Evolutionary conservation across 805 yeast species (phyloP).

Genomic region (Ogataea henricii): DNA sequence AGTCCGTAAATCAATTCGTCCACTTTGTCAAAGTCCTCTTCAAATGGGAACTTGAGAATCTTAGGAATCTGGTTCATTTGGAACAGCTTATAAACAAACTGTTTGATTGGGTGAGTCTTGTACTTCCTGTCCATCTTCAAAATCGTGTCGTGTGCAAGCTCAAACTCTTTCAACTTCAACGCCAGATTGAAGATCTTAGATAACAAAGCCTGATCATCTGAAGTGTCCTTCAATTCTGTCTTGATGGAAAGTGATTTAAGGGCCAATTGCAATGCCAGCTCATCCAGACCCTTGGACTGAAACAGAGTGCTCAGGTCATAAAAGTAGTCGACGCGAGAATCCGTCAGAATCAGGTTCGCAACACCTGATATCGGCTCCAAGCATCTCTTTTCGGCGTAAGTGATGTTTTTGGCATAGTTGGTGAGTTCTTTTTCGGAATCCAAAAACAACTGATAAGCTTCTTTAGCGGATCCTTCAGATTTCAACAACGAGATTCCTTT

Average conservation of each 20-base stretch:
- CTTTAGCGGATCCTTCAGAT: conserved; percentile 23
- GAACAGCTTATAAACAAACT: conserved; percentile 42
- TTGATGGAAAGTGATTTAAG: conserved; percentile 27
- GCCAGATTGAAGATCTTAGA: conserved; percentile 34
- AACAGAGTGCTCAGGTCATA: conserved; percentile 41
- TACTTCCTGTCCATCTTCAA: conserved; percentile 28
- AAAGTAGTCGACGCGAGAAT: conserved; percentile 39
- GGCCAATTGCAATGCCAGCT: conserved; percentile 39
- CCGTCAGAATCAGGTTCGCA: conserved; percentile 29
- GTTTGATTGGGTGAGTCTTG: conserved; percentile 29
- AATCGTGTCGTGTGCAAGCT: conserved; percentile 32
- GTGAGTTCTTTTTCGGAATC: conserved; percentile 33
- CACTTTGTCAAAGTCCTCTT: conserved; percentile 44
- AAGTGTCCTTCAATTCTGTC: conserved; percentile 18
- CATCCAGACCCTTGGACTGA: conserved; percentile 32
- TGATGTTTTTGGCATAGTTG: conserved; percentile 15
- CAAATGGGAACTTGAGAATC: conserved; percentile 45
- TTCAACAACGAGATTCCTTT: conserved; percentile 32
- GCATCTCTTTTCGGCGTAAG: conserved; percentile 24
- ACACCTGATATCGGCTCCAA: conserved; percentile 21
- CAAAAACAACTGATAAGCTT: conserved; percentile 35
- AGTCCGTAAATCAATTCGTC: conserved; percentile 42
- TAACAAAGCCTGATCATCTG: conserved; percentile 26
- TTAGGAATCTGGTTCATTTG: conserved; percentile 41
- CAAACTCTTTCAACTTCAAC: conserved; percentile 33